Percentiles rank a stretch among this genome's conserved stretches.
Evolutionary conservation across 345 rosid species (phyloP).

Genomic region (Rhodamnia rubescens): DNA sequence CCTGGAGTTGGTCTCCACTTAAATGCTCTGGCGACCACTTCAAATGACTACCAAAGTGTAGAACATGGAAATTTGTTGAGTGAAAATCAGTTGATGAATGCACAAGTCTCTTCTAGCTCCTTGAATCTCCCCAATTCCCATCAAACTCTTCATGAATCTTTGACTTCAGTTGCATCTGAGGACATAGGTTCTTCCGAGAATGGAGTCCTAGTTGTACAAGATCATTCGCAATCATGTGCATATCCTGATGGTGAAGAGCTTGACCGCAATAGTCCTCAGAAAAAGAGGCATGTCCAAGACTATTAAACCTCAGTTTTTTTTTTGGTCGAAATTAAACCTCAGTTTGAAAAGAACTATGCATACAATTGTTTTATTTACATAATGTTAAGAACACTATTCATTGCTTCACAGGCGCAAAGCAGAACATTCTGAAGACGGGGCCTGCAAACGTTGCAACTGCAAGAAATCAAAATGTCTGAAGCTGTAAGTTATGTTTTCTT

Average conservation of each 20-base stretch:
- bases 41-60: conserved; percentile 21
- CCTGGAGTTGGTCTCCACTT: conserved; percentile 90
- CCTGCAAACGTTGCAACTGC: conserved; percentile 95
- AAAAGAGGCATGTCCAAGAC: conserved; percentile 40
- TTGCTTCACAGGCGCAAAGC: conserved; percentile 36
- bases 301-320: not conserved
- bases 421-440: conserved; percentile 49
- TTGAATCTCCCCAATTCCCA: conserved; percentile 19
- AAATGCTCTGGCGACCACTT: conserved; percentile 53
- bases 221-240: conserved; percentile 29
- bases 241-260: conserved; percentile 37
- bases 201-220: conserved; percentile 26
- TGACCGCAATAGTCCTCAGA: conserved; percentile 58
- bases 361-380: not conserved
- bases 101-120: conserved; percentile 26
- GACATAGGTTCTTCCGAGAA: conserved; percentile 24
- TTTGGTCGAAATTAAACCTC: not conserved
- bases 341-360: not conserved
- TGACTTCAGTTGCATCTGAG: conserved; percentile 28
- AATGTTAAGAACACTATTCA: not conserved
- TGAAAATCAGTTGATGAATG: conserved; percentile 27
- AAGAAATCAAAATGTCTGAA: conserved; percentile 93
- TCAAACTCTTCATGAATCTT: conserved; percentile 16
- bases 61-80: conserved; percentile 19
- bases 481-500: conserved; percentile 51